phyloP scores from a whole-genome alignment of 75 land plant species.

The Sequoia sempervirens region DNA sequence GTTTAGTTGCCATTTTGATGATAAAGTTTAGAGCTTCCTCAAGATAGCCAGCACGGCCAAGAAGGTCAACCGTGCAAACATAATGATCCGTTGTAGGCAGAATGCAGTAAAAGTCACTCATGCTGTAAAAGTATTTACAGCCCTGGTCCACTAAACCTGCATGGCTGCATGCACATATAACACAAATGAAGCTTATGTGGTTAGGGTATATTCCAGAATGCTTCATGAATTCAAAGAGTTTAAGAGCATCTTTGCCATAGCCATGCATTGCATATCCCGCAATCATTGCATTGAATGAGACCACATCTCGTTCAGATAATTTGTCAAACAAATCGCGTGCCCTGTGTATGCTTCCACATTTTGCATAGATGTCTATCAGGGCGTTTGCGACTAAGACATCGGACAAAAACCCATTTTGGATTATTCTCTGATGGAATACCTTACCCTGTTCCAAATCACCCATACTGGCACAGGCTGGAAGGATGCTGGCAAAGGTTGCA shows the following conservation, averaged over 20 bases:
- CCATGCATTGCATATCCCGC: slow-evolving; percentile 23
- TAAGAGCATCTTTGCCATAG: slow-evolving; percentile 44
- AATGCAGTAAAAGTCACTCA: no score
- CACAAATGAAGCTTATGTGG: slow-evolving; percentile 60
- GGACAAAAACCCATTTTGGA: slow-evolving; percentile 14
- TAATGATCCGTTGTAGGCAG: no score
- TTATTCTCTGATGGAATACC: slow-evolving; percentile 13
- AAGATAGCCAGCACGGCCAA: no score
- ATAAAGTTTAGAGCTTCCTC: no score
- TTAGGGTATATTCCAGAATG: slow-evolving; percentile 43
- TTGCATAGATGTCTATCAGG: slow-evolving; percentile 32
- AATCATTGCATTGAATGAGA: slow-evolving; percentile 36
- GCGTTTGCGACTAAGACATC: slow-evolving; percentile 21
- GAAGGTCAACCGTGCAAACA: no score
- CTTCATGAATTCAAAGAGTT: slow-evolving; percentile 57
- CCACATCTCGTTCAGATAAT: slow-evolving; percentile 24
- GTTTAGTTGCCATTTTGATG: no score
- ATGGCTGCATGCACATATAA: slow-evolving; percentile 61
- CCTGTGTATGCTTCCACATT: slow-evolving; percentile 32
- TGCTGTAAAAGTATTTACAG: background rate
- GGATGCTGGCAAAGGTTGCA: slow-evolving; percentile 2
- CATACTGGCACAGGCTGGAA: slow-evolving; percentile 14
- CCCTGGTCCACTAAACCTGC: slow-evolving; percentile 3
- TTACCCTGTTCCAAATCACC: slow-evolving; percentile 11
- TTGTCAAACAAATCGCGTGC: slow-evolving; percentile 20